These are phyloP conservation scores for Daldinia eschscholtzii DNA, from an alignment of 2,329 filamentous ascomycete species.

Conservation along the genomic window DNA sequence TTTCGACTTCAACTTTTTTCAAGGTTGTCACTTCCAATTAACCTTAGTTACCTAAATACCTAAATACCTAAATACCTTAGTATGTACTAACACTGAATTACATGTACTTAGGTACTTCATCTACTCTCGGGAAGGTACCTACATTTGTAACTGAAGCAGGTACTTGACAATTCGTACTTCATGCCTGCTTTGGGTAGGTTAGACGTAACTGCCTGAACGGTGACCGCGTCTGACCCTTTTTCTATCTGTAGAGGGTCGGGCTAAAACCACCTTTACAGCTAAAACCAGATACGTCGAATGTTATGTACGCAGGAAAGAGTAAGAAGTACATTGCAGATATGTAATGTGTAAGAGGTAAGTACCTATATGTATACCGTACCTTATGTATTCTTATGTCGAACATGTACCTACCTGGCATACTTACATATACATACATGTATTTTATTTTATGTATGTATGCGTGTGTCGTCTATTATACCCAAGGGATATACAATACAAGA, in stretches of 20 bases:
- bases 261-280: slow-evolving; percentile 7
- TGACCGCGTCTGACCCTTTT: slow-evolving; percentile 35
- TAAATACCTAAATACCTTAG: slow-evolving; percentile 22
- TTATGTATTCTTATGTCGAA: not conserved
- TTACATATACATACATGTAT: not conserved
- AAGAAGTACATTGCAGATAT: slow-evolving; percentile 18
- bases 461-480: slow-evolving; percentile 3
- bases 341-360: slow-evolving; percentile 7
- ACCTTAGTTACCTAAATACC: slow-evolving; percentile 34
- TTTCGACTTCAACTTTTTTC: slow-evolving; percentile 27
- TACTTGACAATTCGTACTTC: slow-evolving; percentile 20
- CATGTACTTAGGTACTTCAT: slow-evolving; percentile 8
- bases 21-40: slow-evolving; percentile 32
- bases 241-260: slow-evolving; percentile 6
- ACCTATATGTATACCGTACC: slow-evolving; percentile 12
- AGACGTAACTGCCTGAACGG: slow-evolving; percentile 42
- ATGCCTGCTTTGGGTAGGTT: slow-evolving; percentile 40
- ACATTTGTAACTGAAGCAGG: not conserved
- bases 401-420: slow-evolving; percentile 11
- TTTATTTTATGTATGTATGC: slow-evolving; percentile 8
- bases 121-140: slow-evolving; percentile 7
- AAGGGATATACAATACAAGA: slow-evolving; percentile 16
- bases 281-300: not conserved
- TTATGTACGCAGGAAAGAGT: slow-evolving; percentile 2
- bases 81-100: slow-evolving; percentile 9